A percentile compares a stretch with the other conserved stretches of the same genome.
phyloP scores from a whole-genome alignment of 2,329 filamentous ascomycete genomes.

The Hymenoscyphus fraxineus region DNA sequence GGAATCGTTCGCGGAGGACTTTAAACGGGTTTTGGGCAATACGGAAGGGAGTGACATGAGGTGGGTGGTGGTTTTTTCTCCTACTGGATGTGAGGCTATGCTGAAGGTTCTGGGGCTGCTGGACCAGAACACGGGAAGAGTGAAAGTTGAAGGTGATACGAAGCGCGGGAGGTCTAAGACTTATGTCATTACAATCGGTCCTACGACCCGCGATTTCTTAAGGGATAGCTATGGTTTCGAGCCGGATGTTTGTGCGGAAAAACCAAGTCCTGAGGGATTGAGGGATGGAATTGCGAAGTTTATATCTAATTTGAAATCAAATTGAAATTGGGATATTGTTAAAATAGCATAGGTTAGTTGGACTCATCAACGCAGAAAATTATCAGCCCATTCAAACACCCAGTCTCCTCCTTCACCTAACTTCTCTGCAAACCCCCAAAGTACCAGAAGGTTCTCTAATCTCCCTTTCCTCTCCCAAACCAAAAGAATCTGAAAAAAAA shows the following conservation, averaged over 20 bases:
- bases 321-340: background rate
- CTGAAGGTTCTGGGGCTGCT: slow-evolving; percentile 51
- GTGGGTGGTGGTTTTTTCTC: slow-evolving; percentile 76
- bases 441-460: too few relatives aligned
- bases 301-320: slow-evolving; percentile 9
- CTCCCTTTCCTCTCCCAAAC: too few relatives aligned
- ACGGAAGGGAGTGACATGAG: slow-evolving; percentile 43
- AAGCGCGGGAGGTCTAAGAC: slow-evolving; percentile 41
- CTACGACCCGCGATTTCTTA: slow-evolving; percentile 80
- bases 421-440: too few relatives aligned
- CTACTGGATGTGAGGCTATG: slow-evolving; percentile 61
- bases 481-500: too few relatives aligned
- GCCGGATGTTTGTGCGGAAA: slow-evolving; percentile 76
- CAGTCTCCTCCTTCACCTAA: too few relatives aligned
- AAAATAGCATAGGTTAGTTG: too few relatives aligned
- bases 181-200: slow-evolving; percentile 83
- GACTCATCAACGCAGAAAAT: too few relatives aligned
- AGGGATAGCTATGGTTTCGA: slow-evolving; percentile 59
- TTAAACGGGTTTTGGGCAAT: slow-evolving; percentile 48
- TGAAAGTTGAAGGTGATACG: slow-evolving; percentile 33
- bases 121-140: slow-evolving; percentile 44
- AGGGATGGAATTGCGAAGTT: slow-evolving; percentile 57
- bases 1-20: slow-evolving; percentile 69
- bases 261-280: slow-evolving; percentile 78
- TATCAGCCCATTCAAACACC: too few relatives aligned